phyloP scores from a whole-genome alignment of 441 rosid species.

The Croton setiger region DNA sequence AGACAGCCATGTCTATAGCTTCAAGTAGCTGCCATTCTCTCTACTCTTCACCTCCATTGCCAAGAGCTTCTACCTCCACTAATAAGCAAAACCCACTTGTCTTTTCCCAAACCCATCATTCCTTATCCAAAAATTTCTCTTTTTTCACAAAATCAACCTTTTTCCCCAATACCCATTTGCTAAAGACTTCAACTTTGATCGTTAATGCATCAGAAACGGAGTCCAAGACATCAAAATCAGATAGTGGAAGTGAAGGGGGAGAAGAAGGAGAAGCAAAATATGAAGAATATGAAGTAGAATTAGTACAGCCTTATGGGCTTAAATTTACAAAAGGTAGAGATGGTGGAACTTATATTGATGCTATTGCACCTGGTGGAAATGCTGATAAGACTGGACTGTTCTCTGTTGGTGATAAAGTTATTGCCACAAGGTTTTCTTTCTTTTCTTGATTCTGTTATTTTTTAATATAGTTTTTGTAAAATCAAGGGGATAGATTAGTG shows the following conservation, averaged over 20 bases:
- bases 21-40: conserved; percentile 51
- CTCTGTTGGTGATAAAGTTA: conserved; percentile 81
- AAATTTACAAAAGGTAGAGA: conserved; percentile 83
- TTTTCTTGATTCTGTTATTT: conserved; percentile 1
- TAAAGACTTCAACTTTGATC: conserved; percentile 32
- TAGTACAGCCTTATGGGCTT: conserved; percentile 68
- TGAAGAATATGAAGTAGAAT: conserved; percentile 71
- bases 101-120: conserved; percentile 28
- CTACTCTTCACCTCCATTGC: conserved; percentile 52
- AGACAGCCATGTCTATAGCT: conserved; percentile 54
- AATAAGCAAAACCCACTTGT: conserved; percentile 35
- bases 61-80: conserved; percentile 33
- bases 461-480: not conserved
- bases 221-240: conserved; percentile 35
- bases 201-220: conserved; percentile 62
- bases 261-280: conserved; percentile 45
- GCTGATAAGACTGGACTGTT: conserved; percentile 81
- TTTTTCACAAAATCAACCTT: conserved; percentile 24
- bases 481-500: not conserved
- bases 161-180: conserved; percentile 38
- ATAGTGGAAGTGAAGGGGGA: conserved; percentile 27
- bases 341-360: conserved; percentile 92
- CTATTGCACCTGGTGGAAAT: conserved; percentile 69
- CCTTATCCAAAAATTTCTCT: conserved; percentile 30
- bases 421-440: conserved; percentile 99